Base-by-base conservation (phyloP, 148 eudicot species). In the Chenopodium suecicum region DNA sequence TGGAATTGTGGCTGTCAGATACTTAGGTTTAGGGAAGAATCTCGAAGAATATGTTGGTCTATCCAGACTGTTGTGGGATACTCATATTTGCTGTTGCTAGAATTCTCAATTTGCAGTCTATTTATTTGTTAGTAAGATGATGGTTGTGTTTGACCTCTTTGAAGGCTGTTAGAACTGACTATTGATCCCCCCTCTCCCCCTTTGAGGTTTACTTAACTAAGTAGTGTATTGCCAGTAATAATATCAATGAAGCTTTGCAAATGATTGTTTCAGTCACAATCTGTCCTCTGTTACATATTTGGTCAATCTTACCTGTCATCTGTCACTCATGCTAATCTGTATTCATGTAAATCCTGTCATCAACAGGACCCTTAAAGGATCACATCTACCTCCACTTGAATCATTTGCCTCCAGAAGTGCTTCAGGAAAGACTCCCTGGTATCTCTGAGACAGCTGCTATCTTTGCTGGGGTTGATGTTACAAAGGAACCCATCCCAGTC, bases 361-460 rank as follows among this genome's bases (percentile, higher is more conserved):
- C 77, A 74, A 85, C 84, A 96, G 99, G 99, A 50, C 97, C 98
- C 29, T 25, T 90, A 89, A 96, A 92, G 86, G 99, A 96, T 85
- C 99, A 96, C 76, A 96, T 96, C 74, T 96, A 91, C 86, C 98
- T 96, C 65, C 99, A 96, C 89, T 85, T 96, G 85, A 92, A 96
- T 90, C 99, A 96, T 86, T 91, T 96, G 68, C 99, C 99, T 75
- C 99, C 99, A 4, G 99, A 94, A 75, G 99, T 96, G 54, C 97
- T 96, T 23, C 86, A 96, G 93, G 99, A 96, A 84, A 96, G 99
- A 82, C 99, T 96, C 85, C 99, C 99, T 77, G 99, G 99, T 80
- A 96, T 96, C 70, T 96, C 99, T 68, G 99, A 96, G 90, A 96
- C 99, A 78, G 99, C 99, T 81, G 97, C 99, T 56, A 96, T 96